phyloP scores from a whole-genome alignment of 2,329 filamentous ascomycete species.

The Incumbomyces delicatus region DNA sequence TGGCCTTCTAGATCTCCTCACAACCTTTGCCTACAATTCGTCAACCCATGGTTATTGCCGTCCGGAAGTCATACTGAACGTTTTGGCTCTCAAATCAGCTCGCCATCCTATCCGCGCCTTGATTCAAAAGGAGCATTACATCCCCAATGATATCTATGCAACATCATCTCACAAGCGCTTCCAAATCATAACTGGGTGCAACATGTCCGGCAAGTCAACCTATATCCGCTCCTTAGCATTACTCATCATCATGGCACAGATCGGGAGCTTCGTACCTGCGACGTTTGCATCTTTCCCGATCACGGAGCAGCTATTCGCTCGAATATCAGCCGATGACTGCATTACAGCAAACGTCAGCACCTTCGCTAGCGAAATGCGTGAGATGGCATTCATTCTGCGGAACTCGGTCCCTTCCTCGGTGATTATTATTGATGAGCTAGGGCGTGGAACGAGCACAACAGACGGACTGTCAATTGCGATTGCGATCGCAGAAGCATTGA shows the following conservation, averaged over 20 bases:
- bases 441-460: constrained; percentile 76
- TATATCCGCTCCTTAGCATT: constrained; percentile 82
- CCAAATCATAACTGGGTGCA: constrained; percentile 89
- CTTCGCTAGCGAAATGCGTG: constrained; percentile 89
- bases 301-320: constrained; percentile 72
- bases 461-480: constrained; percentile 86
- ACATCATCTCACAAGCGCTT: constrained; percentile 64
- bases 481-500: constrained; percentile 77
- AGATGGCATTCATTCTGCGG: constrained; percentile 83
- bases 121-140: constrained; percentile 53
- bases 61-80: constrained; percentile 54
- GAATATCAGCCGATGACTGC: constrained; percentile 76
- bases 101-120: constrained; percentile 73
- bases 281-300: constrained; percentile 73
- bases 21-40: constrained; percentile 64
- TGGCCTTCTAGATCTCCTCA: constrained; percentile 76
- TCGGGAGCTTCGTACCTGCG: constrained; percentile 83
- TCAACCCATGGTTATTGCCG: constrained; percentile 56
- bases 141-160: constrained; percentile 86
- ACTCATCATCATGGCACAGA: constrained; percentile 84
- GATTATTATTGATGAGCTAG: constrained; percentile 83
- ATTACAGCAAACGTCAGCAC: constrained; percentile 88
- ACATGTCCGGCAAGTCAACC: constrained; percentile 97
- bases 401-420: constrained; percentile 71
- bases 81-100: constrained; percentile 62